Evolutionary conservation across 2,329 filamentous ascomycete species (phyloP).

Genomic region (Epichloe gansuensis): DNA sequence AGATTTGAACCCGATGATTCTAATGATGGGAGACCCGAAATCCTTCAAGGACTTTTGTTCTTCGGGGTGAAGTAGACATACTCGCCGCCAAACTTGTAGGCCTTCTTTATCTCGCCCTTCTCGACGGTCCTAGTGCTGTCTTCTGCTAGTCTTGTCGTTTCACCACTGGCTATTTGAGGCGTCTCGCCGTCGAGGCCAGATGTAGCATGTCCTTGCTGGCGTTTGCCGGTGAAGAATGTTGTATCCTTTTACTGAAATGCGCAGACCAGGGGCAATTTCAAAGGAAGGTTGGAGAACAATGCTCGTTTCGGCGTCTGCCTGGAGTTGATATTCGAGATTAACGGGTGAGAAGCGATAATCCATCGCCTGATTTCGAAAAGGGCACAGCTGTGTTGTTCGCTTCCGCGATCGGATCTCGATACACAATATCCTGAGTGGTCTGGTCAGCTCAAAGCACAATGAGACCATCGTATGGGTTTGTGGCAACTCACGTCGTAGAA

Average conservation of each 20-base stretch:
- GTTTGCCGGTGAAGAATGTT: slow-evolving; percentile 76
- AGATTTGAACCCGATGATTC: slow-evolving; percentile 90
- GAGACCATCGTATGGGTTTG: not conserved
- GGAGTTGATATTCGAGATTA: slow-evolving; percentile 81
- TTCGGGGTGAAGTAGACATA: slow-evolving; percentile 77
- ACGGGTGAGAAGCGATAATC: slow-evolving; percentile 64
- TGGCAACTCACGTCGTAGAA: slow-evolving; percentile 69
- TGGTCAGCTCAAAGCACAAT: not conserved
- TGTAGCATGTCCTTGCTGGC: slow-evolving; percentile 70
- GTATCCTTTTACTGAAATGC: slow-evolving; percentile 88
- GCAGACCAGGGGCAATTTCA: slow-evolving; percentile 73
- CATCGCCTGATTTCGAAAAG: slow-evolving; percentile 57
- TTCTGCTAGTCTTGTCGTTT: slow-evolving; percentile 64
- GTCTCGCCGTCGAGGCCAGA: slow-evolving; percentile 80
- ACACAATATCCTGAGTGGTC: slow-evolving; percentile 65
- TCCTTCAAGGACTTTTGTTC: slow-evolving; percentile 67
- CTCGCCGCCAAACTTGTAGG: slow-evolving; percentile 91
- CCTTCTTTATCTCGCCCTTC: slow-evolving; percentile 73
- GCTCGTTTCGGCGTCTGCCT: slow-evolving; percentile 77
- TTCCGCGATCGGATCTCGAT: slow-evolving; percentile 62
- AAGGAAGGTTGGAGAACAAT: slow-evolving; percentile 78
- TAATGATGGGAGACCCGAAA: slow-evolving; percentile 72
- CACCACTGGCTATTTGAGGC: slow-evolving; percentile 64
- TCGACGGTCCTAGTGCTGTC: slow-evolving; percentile 68
- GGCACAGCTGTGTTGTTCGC: slow-evolving; percentile 43